A percentile compares a stretch with the other conserved stretches of the same genome.
phyloP scores from a whole-genome alignment of 306 rosid species.

The Hippophae rhamnoides region DNA sequence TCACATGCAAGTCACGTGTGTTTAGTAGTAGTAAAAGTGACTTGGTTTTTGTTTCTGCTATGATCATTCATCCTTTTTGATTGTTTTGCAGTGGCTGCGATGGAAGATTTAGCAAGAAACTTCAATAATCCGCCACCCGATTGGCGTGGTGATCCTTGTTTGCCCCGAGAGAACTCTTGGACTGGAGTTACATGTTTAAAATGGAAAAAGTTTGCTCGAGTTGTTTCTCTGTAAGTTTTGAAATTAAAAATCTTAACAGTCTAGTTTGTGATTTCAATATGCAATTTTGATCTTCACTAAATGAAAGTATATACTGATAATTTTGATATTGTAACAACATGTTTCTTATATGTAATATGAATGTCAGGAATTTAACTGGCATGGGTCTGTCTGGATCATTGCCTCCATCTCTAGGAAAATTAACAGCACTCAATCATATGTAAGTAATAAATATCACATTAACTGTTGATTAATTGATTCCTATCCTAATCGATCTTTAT shows the following conservation, averaged over 20 bases:
- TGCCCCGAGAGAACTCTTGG: constrained; percentile 70
- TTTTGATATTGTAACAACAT: background rate
- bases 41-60: background rate
- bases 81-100: constrained; percentile 36
- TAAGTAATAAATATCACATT: constrained; percentile 26
- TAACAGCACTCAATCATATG: constrained; percentile 53
- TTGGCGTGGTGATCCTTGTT: constrained; percentile 91
- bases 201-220: constrained; percentile 23
- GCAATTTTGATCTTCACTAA: background rate
- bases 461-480: background rate
- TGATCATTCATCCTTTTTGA: constrained; percentile 3
- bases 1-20: too few species aligned
- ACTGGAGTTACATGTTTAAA: constrained; percentile 62
- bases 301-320: background rate
- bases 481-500: background rate
- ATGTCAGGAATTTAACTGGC: constrained; percentile 51
- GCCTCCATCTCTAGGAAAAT: constrained; percentile 37
- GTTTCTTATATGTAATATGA: constrained; percentile 15
- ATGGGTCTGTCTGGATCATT: constrained; percentile 52
- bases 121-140: constrained; percentile 56
- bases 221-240: constrained; percentile 47
- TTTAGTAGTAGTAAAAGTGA: too few species aligned
- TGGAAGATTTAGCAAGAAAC: constrained; percentile 54
- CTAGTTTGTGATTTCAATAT: background rate
- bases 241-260: too few species aligned